Evolutionary conservation across 75 land plant species (phyloP).

Genomic region (Picea glauca): DNA sequence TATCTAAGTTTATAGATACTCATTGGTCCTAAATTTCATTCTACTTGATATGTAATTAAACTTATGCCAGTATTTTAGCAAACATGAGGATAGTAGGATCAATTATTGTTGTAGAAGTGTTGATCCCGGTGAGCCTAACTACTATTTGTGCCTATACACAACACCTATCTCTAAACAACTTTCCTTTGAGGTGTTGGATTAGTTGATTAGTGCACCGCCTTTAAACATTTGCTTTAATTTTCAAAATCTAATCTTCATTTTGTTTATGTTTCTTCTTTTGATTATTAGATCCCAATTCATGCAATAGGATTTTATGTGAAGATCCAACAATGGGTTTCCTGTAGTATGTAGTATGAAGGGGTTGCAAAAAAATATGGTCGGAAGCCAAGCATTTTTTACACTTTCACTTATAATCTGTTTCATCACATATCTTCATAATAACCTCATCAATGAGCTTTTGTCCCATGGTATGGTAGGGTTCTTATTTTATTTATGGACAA

Average conservation of each 20-base stretch:
- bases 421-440: not conserved
- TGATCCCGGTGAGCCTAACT: too few species aligned
- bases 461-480: slow-evolving; percentile 5
- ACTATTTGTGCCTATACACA: too few species aligned
- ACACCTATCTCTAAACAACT: not conserved
- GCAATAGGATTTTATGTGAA: too few species aligned
- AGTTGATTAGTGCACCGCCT: too few species aligned
- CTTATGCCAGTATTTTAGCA: too few species aligned
- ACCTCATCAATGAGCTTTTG: too few species aligned
- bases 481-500: not conserved
- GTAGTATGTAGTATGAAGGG: slow-evolving; percentile 22
- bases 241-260: not conserved
- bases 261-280: slow-evolving; percentile 10
- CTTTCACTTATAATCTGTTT: slow-evolving; percentile 13
- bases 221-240: too few species aligned
- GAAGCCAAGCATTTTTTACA: slow-evolving; percentile 28
- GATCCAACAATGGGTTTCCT: not conserved
- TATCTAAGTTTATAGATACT: too few species aligned
- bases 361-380: slow-evolving; percentile 16
- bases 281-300: slow-evolving; percentile 9
- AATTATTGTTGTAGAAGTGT: too few species aligned
- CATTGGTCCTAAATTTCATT: too few species aligned
- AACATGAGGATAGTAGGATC: too few species aligned
- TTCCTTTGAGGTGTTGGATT: not conserved
- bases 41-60: too few species aligned